Evolutionary conservation across 2,329 filamentous ascomycete genomes (phyloP).

Genomic region (Lachnellula cervina): DNA sequence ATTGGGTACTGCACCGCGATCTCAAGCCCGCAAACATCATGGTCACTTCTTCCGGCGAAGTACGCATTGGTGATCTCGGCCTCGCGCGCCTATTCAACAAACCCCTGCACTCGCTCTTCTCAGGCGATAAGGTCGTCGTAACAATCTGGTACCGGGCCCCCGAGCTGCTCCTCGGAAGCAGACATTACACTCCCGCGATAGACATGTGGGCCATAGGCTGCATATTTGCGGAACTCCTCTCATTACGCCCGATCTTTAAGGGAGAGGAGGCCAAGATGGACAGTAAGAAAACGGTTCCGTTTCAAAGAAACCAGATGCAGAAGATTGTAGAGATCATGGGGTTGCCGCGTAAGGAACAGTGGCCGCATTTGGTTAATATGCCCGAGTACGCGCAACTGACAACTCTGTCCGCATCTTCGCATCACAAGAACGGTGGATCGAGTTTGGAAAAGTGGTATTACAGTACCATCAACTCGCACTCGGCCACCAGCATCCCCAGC

Average conservation of each 20-base stretch:
- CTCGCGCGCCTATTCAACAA: conserved; percentile 92
- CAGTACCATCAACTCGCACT: conserved; percentile 58
- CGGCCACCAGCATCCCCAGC: conserved; percentile 44
- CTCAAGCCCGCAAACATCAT: conserved; percentile 98
- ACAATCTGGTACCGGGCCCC: conserved; percentile 99
- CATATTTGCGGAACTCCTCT: conserved; percentile 92
- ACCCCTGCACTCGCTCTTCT: conserved; percentile 84
- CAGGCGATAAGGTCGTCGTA: conserved; percentile 95
- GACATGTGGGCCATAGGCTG: conserved; percentile 98
- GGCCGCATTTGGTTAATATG: conserved; percentile 81
- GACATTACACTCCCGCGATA: conserved; percentile 96
- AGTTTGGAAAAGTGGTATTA: conserved; percentile 76
- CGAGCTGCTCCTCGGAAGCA: conserved; percentile 82
- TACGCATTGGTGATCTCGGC: conserved; percentile 92
- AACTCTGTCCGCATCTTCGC: conserved; percentile 47
- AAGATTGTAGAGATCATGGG: conserved; percentile 98
- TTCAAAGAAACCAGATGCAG: conserved; percentile 97
- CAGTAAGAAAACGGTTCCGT: conserved; percentile 93
- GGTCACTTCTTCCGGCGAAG: conserved; percentile 83
- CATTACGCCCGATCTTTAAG: conserved; percentile 91
- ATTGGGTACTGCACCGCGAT: conserved; percentile 96
- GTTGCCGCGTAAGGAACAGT: conserved; percentile 79
- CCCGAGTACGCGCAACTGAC: conserved; percentile 75
- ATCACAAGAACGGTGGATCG: conserved; percentile 31
- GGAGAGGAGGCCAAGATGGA: conserved; percentile 99